Percentiles rank a stretch among this genome's conserved stretches.
These are phyloP conservation scores for Inga laurina DNA, from an alignment of 306 rosid genomes.

Conservation along the genomic window DNA sequence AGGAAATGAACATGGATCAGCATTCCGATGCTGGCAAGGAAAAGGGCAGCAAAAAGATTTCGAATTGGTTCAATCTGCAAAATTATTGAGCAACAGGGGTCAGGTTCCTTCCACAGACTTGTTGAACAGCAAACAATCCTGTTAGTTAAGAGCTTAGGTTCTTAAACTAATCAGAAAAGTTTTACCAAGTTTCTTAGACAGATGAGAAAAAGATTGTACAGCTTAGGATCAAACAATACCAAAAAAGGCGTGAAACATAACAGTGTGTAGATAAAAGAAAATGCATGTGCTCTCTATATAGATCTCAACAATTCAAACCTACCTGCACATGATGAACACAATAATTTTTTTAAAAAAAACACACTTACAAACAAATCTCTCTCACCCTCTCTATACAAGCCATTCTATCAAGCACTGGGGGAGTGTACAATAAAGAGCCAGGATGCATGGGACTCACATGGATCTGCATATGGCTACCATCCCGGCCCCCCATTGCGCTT, in stretches of 20 bases:
- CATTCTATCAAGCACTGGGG: neutral
- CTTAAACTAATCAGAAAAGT: constrained; percentile 51
- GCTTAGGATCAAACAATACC: neutral
- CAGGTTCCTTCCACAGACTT: neutral
- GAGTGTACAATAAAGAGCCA: neutral
- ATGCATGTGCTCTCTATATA: neutral
- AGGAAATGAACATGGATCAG: constrained; percentile 95
- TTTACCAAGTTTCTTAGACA: neutral
- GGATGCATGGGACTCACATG: neutral
- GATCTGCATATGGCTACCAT: neutral
- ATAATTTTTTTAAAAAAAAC: neutral
- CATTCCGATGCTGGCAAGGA: constrained; percentile 99
- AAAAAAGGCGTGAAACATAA: neutral
- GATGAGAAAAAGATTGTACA: neutral
- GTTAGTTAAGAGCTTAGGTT: neutral
- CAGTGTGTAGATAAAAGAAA: neutral
- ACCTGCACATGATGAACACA: constrained; percentile 10
- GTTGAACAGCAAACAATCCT: neutral
- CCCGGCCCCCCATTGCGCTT: neutral
- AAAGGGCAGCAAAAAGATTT: constrained; percentile 92
- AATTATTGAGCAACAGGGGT: constrained; percentile 27
- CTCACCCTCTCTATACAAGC: neutral
- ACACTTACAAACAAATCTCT: neutral
- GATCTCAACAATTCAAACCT: constrained; percentile 9
- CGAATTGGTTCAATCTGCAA: constrained; percentile 95